A percentile compares a stretch with the other conserved stretches of the same genome.
Evolutionary conservation across 805 yeast species (phyloP).

Genomic region (Barnettozyma sucrosica): DNA sequence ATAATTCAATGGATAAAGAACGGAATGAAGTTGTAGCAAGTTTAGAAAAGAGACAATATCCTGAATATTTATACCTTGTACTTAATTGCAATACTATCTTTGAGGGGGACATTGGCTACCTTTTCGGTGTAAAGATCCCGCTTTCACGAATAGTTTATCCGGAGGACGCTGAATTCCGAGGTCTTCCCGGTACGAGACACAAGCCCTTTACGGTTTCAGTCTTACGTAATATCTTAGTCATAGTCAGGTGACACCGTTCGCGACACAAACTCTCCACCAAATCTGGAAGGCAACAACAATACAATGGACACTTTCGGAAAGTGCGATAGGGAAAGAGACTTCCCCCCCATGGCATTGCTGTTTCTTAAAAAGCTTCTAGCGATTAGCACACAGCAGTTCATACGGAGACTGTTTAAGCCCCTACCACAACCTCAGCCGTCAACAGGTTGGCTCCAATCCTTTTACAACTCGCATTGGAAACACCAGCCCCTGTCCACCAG

Average conservation of each 20-base stretch:
- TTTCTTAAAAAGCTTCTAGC: not conserved
- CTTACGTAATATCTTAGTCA: too few species aligned
- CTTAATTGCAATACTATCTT: too few species aligned
- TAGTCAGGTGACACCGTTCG: too few species aligned
- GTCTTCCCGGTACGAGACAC: too few species aligned
- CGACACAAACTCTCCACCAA: too few species aligned
- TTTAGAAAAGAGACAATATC: not conserved
- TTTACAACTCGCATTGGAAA: constrained; percentile 23
- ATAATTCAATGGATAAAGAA: not conserved
- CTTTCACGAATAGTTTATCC: too few species aligned
- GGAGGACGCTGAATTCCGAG: too few species aligned
- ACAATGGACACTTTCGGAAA: not conserved
- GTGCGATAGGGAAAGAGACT: too few species aligned
- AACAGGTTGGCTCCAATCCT: constrained; percentile 8
- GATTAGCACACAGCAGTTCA: not conserved
- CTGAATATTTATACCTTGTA: not conserved
- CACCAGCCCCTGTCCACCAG: constrained; percentile 7
- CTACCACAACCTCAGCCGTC: not conserved
- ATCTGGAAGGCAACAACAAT: not conserved
- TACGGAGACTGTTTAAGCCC: not conserved
- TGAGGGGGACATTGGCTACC: too few species aligned
- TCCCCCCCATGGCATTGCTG: not conserved
- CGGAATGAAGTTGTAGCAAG: not conserved
- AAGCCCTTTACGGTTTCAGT: too few species aligned
- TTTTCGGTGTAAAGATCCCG: not conserved